These are phyloP conservation scores for Misopates orontium DNA, from an alignment of 257 asterid genomes.

Conservation along the genomic window DNA sequence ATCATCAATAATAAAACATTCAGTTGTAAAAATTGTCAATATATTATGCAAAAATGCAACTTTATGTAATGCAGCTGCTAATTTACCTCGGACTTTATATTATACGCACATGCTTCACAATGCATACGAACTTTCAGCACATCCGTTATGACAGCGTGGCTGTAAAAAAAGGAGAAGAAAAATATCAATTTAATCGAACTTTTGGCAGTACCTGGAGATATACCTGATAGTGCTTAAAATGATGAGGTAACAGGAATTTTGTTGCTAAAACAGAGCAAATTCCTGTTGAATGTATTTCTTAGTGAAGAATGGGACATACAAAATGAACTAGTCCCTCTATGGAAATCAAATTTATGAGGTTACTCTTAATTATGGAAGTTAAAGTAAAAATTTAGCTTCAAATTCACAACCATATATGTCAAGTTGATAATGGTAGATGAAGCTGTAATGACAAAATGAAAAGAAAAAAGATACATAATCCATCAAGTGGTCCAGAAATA, in stretches of 20 bases:
- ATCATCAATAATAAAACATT: too few relatives aligned
- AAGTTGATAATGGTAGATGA: too few relatives aligned
- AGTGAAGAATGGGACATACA: not conserved
- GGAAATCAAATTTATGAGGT: not conserved
- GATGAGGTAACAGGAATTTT: not conserved
- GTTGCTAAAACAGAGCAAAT: not conserved
- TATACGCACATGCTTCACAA: conserved; percentile 91
- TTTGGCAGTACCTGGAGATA: not conserved
- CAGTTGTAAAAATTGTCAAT: too few relatives aligned
- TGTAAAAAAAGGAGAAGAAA: conserved; percentile 24
- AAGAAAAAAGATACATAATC: not conserved
- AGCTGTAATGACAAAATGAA: not conserved
- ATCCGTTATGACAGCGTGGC: conserved; percentile 69
- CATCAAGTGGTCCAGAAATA: not conserved
- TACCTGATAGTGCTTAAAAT: not conserved
- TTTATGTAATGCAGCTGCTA: conserved; percentile 1
- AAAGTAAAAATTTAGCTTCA: not conserved
- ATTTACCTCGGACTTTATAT: conserved; percentile 68
- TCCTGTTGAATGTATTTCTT: too few relatives aligned
- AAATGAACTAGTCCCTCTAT: not conserved
- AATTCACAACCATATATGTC: not conserved
- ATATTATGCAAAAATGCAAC: not conserved
- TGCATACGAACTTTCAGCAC: conserved; percentile 66
- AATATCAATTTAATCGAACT: not conserved
- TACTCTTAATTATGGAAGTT: not conserved